Conservation (phyloP, 768 basidiomycete genomes). For the Xanthoconium stramineum region DNA sequence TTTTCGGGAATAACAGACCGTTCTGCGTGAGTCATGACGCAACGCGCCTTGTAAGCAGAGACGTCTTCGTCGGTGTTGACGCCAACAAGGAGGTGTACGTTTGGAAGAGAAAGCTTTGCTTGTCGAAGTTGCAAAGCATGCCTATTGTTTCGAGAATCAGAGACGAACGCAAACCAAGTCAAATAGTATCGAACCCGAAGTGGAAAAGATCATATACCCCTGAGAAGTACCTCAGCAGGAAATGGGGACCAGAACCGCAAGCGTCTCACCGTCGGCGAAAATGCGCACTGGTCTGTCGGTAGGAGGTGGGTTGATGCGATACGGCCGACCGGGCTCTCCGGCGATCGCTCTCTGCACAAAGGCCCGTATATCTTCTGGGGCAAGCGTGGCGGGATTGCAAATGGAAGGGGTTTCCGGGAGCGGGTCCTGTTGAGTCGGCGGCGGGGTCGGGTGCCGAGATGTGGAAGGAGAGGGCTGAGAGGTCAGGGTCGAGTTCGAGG, state of each 20-base stretch:
- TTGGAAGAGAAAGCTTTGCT: conserved; percentile 90
- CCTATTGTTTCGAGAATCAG: conserved; percentile 38
- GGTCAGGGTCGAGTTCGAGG: conserved; percentile 53
- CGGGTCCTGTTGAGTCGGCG: conserved; percentile 32
- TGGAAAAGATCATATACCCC: conserved; percentile 98
- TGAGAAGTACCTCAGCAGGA: conserved; percentile 29
- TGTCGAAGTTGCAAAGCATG: conserved; percentile 95
- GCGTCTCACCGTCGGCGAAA: conserved; percentile 83
- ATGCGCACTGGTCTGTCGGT: conserved; percentile 76
- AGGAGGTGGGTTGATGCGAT: conserved; percentile 87
- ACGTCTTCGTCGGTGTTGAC: conserved; percentile 90
- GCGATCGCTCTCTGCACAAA: conserved; percentile 77
- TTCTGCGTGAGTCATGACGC: conserved; percentile 88
- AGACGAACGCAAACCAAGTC: neutral
- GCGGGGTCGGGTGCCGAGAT: conserved; percentile 20
- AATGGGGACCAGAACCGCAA: neutral
- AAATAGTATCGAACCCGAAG: conserved; percentile 63
- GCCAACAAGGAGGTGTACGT: conserved; percentile 90
- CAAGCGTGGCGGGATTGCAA: conserved; percentile 67
- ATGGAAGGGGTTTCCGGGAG: conserved; percentile 33
- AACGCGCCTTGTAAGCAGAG: conserved; percentile 69
- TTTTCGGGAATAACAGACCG: conserved; percentile 42
- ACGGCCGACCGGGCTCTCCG: conserved; percentile 60
- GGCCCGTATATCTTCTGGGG: conserved; percentile 72
- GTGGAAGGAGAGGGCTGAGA: conserved; percentile 34